A percentile compares a stretch with the other conserved stretches of the same genome.
Conservation (phyloP, 2,329 filamentous ascomycete genomes). For the Penicillium sp. region DNA sequence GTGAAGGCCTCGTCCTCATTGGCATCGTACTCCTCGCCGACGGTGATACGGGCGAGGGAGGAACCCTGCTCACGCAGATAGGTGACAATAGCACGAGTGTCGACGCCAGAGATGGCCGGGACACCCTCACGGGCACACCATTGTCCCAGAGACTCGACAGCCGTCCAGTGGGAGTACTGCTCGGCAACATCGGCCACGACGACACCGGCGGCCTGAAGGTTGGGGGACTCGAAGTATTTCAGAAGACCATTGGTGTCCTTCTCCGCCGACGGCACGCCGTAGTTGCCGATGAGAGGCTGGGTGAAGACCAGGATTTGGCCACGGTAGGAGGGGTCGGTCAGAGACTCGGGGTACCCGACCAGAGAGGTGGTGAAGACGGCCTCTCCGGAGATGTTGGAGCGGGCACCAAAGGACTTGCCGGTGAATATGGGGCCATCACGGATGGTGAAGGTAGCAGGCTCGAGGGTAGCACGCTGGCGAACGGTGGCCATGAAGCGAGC, state of each 20-base stretch:
- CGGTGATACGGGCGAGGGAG: slow-evolving; percentile 86
- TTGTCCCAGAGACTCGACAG: slow-evolving; percentile 83
- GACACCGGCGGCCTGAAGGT: slow-evolving; percentile 93
- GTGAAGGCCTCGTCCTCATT: slow-evolving; percentile 96
- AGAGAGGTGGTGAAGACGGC: slow-evolving; percentile 98
- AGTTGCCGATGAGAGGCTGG: slow-evolving; percentile 96
- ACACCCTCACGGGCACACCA: slow-evolving; percentile 98
- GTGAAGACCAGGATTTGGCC: slow-evolving; percentile 96
- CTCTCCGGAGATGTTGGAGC: slow-evolving; percentile 94
- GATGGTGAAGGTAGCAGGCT: slow-evolving; percentile 90
- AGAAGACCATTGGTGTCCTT: slow-evolving; percentile 85
- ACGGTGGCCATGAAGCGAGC: slow-evolving; percentile 59
- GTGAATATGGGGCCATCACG: slow-evolving; percentile 94
- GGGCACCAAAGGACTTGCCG: slow-evolving; percentile 93
- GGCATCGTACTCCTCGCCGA: slow-evolving; percentile 96
- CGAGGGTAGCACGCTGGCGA: slow-evolving; percentile 64
- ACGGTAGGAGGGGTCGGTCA: slow-evolving; percentile 65
- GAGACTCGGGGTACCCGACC: slow-evolving; percentile 92
- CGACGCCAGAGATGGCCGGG: slow-evolving; percentile 91
- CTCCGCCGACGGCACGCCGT: slow-evolving; percentile 82
- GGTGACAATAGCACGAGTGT: slow-evolving; percentile 95
- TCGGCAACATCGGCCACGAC: slow-evolving; percentile 92
- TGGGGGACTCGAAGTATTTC: slow-evolving; percentile 97
- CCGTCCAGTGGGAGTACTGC: slow-evolving; percentile 98
- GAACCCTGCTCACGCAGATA: slow-evolving; percentile 94